These are phyloP conservation scores for Melampsora larici-populina DNA, from an alignment of 1,284 basidiomycete species.

Conservation along the genomic window DNA sequence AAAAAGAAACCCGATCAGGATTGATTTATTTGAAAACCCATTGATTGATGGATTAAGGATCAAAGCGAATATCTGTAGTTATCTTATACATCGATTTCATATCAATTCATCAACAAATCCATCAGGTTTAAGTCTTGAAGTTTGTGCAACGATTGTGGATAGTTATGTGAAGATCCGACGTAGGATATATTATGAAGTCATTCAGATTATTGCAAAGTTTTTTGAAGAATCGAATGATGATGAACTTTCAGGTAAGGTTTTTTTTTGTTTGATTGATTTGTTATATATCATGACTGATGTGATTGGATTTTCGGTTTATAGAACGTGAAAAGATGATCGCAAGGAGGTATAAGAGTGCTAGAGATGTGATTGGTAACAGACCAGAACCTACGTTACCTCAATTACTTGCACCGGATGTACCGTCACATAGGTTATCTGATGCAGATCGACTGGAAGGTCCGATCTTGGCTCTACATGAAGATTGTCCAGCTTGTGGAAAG, in stretches of 20 bases:
- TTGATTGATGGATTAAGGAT: not conserved
- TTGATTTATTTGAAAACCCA: not conserved
- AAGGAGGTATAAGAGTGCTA: conserved; percentile 4
- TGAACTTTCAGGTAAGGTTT: conserved; percentile 2
- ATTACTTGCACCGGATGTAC: conserved; percentile 15
- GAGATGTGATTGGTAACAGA: not conserved
- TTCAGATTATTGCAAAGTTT: conserved; percentile 1
- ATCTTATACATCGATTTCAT: not conserved
- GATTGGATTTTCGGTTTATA: not conserved
- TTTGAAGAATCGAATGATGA: not conserved
- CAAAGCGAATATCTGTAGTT: not conserved
- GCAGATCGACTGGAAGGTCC: conserved; percentile 9
- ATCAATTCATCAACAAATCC: not conserved
- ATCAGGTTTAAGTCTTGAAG: not conserved
- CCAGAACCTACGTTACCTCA: conserved; percentile 19
- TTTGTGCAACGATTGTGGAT: no score
- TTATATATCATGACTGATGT: not conserved
- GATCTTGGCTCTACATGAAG: not conserved
- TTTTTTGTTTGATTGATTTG: not conserved
- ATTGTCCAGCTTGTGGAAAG: conserved; percentile 27
- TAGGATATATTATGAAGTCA: conserved; percentile 1
- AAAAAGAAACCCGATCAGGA: no score
- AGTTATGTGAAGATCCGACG: not conserved
- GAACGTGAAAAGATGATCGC: conserved; percentile 1
- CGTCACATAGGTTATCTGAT: conserved; percentile 21